Evolutionary conservation across 2,329 filamentous ascomycete species (phyloP), one percentile per base, ranked within the genome.

Genomic region (Sodiomyces alkalinus): DNA sequence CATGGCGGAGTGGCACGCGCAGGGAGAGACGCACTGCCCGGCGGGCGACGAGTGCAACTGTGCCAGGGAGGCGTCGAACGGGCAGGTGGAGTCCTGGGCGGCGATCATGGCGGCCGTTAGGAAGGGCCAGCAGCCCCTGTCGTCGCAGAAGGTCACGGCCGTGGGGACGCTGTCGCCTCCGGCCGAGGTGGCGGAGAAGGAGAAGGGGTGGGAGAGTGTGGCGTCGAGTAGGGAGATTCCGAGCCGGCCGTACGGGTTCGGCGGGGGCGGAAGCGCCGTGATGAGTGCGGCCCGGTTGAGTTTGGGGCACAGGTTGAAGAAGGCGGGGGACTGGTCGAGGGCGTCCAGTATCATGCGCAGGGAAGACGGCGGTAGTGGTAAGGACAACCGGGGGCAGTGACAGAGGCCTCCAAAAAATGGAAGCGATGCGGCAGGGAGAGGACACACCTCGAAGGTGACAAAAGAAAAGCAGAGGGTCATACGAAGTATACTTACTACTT

Each of bases 11-110:
- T 74, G 69, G 68, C 65, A 71, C 38, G 60, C 55, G 6, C 58
- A 60, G 5, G 65, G 65, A 14, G 67, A 72, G 45, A 61, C 51
- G 2, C 48, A 62, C 26, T 78, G 73, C 31, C 68, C 72, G 0
- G 71, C 68, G 0, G 72, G 71, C 2, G 73, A 76, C 41, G 73
- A 76, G 42, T 78, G 73, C 41, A 56, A 67, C 33, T 78, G 73
- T 39, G 56, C 64, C 0, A 56, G 64, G 10, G 64, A 74, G 36
- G 69, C 71, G 1, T 56, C 53, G 32, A 59, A 54, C 26, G 70
- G 68, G 1, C 56, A 69, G 22, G 62, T 75, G 7, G 72, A 75
- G 45, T 69, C 65, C 13, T 74, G 71, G 65, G 61, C 63, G 0
- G 68, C 67, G 3, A 56, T 69, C 48, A 57, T 60, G 44, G 60